Conservation (phyloP, 768 basidiomycete species). For the Trametes villosa region DNA sequence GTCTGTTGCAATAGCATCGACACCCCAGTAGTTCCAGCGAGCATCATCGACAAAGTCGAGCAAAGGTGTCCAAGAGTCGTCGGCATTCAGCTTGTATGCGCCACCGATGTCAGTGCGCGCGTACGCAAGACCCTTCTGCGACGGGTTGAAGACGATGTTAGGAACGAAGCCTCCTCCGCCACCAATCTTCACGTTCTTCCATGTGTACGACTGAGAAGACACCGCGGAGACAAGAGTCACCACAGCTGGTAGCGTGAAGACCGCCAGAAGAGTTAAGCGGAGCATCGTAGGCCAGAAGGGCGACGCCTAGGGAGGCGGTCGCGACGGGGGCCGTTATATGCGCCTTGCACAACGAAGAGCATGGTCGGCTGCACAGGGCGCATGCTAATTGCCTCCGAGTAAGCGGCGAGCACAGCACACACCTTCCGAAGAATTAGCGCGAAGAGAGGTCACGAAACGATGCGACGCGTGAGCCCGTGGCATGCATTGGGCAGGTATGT, state of each 20-base stretch:
- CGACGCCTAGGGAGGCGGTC: neutral
- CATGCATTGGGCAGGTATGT: conserved; percentile 6
- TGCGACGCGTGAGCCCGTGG: conserved; percentile 8
- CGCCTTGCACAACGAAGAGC: neutral
- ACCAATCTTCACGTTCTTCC: conserved; percentile 66
- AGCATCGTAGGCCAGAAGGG: conserved; percentile 16
- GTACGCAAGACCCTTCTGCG: conserved; percentile 62
- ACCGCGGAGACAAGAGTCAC: conserved; percentile 42
- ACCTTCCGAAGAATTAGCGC: conserved; percentile 19
- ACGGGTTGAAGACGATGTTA: conserved; percentile 65
- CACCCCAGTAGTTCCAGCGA: conserved; percentile 54
- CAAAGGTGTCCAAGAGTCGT: conserved; percentile 65
- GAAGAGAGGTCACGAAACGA: conserved; percentile 6
- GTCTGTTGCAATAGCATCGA: conserved; percentile 59
- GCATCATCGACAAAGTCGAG: conserved; percentile 55
- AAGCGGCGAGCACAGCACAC: conserved; percentile 8
- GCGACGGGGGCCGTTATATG: conserved; percentile 9
- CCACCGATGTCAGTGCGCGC: conserved; percentile 74
- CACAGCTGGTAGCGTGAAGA: conserved; percentile 37
- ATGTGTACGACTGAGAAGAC: conserved; percentile 56
- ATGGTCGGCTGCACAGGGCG: neutral
- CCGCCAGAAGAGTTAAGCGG: conserved; percentile 29
- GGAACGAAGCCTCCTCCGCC: conserved; percentile 55
- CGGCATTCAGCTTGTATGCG: conserved; percentile 62
- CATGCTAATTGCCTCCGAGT: conserved; percentile 19